phyloP scores from a whole-genome alignment of 306 rosid species.

The Prosopis cineraria region DNA sequence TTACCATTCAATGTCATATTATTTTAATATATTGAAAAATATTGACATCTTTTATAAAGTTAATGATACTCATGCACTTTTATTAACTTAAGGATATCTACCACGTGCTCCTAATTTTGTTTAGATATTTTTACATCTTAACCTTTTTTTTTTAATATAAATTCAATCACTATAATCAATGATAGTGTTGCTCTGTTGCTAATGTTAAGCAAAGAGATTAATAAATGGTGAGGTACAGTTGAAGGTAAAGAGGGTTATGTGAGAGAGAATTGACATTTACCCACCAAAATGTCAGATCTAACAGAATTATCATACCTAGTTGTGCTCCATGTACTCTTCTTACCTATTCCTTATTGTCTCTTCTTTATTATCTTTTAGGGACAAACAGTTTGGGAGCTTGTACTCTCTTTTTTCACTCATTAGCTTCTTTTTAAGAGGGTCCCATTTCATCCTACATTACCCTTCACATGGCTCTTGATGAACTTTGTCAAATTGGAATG shows the following conservation, averaged over 20 bases:
- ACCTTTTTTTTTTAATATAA: too few species aligned
- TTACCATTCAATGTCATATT: too few species aligned
- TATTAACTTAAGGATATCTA: too few species aligned
- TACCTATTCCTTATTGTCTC: conserved; percentile 37
- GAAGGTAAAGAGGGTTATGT: conserved; percentile 37
- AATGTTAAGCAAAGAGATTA: too few species aligned
- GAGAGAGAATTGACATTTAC: conserved; percentile 50
- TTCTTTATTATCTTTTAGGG: conserved; percentile 42
- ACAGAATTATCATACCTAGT: conserved; percentile 28
- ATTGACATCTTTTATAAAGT: too few species aligned
- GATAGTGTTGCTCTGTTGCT: neutral
- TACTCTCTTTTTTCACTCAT: conserved; percentile 40
- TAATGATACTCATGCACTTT: too few species aligned
- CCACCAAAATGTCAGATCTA: conserved; percentile 46
- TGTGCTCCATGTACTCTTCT: conserved; percentile 37
- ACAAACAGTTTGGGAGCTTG: conserved; percentile 48
- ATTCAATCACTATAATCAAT: neutral
- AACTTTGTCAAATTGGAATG: conserved; percentile 24
- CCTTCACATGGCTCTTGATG: conserved; percentile 36
- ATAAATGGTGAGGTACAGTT: conserved; percentile 44
- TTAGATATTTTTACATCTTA: too few species aligned
- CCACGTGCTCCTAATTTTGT: too few species aligned
- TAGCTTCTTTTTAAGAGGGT: conserved; percentile 36
- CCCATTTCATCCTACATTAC: conserved; percentile 38
- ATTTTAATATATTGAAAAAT: too few species aligned